phyloP scores from a whole-genome alignment of 495 filamentous ascomycete species.

The Talaromyces stipitatus region DNA sequence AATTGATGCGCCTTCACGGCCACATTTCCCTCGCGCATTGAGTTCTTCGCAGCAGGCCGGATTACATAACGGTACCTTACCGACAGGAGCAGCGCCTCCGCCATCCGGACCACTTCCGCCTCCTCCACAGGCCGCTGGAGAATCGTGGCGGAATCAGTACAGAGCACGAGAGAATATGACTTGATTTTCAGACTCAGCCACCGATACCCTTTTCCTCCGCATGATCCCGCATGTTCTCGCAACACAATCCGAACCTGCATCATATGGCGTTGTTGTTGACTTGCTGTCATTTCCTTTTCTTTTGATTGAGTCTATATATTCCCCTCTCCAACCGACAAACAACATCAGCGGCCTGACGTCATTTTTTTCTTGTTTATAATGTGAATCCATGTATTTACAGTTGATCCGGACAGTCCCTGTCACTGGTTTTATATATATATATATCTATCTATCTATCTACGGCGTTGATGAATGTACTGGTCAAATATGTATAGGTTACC shows the following conservation, averaged over 20 bases:
- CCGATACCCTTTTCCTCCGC: neutral
- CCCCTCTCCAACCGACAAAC: neutral
- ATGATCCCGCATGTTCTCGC: conserved; percentile 40
- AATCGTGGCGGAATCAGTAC: conserved; percentile 26
- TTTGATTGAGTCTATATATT: neutral
- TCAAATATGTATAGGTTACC: neutral
- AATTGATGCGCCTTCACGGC: conserved; percentile 25
- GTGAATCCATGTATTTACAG: neutral
- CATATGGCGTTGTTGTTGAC: conserved; percentile 1
- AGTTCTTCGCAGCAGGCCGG: conserved; percentile 34
- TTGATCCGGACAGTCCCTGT: no score
- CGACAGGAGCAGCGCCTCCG: conserved; percentile 34
- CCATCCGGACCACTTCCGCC: conserved; percentile 32
- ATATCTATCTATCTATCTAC: neutral
- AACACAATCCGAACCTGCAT: conserved; percentile 37
- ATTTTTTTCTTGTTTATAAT: neutral
- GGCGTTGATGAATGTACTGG: neutral
- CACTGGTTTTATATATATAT: neutral
- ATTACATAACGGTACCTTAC: conserved; percentile 30
- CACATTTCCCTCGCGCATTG: conserved; percentile 29
- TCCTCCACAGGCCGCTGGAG: conserved; percentile 26
- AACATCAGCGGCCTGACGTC: neutral
- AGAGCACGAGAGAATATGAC: conserved; percentile 17
- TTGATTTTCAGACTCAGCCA: neutral
- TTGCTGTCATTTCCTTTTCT: neutral